These are phyloP conservation scores for Boletales sp. DNA, from an alignment of 768 basidiomycete species.

Conservation along the genomic window DNA sequence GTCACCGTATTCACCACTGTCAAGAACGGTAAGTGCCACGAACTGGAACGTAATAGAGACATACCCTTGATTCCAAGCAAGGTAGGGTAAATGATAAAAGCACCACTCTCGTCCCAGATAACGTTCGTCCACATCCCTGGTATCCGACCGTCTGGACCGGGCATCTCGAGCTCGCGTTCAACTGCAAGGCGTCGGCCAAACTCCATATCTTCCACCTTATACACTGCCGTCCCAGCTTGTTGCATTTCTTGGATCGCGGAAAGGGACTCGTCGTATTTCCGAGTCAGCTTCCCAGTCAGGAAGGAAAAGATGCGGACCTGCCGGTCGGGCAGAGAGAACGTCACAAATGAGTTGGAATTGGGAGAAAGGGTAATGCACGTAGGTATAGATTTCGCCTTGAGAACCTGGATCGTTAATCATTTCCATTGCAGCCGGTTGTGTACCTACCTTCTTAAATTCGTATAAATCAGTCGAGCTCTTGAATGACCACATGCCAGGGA, in stretches of 20 bases:
- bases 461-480: conserved; percentile 93
- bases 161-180: conserved; percentile 87
- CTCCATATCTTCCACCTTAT: conserved; percentile 97
- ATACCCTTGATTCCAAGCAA: conserved; percentile 92
- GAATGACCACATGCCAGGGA: conserved; percentile 81
- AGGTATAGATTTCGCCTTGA: conserved; percentile 84
- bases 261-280: conserved; percentile 94
- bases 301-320: conserved; percentile 94
- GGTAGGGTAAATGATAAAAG: conserved; percentile 91
- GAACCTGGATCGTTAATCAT: background rate
- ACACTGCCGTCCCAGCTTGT: conserved; percentile 91
- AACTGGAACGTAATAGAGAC: conserved; percentile 10
- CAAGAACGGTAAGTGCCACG: background rate
- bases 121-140: conserved; percentile 83
- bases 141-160: conserved; percentile 66
- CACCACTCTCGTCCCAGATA: conserved; percentile 98
- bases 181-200: conserved; percentile 94
- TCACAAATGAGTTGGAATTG: conserved; percentile 83
- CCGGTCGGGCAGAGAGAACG: conserved; percentile 90
- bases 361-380: conserved; percentile 92
- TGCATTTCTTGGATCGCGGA: conserved; percentile 97
- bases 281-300: conserved; percentile 80
- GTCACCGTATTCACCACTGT: conserved; percentile 92
- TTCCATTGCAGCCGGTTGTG: background rate
- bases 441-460: conserved; percentile 91